phyloP scores from a whole-genome alignment of 192 early-diverging fungal species.

The Chytriomyces sp. region DNA sequence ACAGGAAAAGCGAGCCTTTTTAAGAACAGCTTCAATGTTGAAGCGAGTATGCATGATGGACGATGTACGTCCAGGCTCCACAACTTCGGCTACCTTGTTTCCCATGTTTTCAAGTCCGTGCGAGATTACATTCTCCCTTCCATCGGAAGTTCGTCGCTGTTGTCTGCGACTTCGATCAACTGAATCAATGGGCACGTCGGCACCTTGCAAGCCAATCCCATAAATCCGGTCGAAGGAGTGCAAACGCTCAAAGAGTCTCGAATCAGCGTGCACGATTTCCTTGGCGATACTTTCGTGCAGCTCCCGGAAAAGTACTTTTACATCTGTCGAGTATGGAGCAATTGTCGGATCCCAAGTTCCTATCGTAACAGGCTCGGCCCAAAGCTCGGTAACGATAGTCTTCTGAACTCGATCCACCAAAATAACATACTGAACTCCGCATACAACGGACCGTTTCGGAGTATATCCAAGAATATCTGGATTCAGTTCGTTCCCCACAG shows the following conservation, averaged over 20 bases:
- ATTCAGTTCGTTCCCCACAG: background rate
- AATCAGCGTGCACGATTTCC: constrained; percentile 29
- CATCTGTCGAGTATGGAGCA: background rate
- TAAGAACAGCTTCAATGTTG: constrained; percentile 20
- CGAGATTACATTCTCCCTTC: background rate
- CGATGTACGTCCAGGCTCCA: background rate
- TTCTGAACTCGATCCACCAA: constrained; percentile 32
- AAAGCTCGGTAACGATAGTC: constrained; percentile 48
- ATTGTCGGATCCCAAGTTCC: constrained; percentile 32
- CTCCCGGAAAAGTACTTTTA: constrained; percentile 38
- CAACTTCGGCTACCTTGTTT: constrained; percentile 2
- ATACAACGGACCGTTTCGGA: constrained; percentile 12
- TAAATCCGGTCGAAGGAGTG: constrained; percentile 48
- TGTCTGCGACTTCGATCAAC: background rate
- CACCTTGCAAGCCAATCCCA: constrained; percentile 14
- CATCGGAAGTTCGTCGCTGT: background rate
- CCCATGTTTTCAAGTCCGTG: background rate
- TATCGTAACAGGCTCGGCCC: constrained; percentile 47
- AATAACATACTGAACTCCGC: constrained; percentile 50
- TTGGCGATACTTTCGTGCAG: constrained; percentile 31
- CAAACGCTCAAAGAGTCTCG: constrained; percentile 31
- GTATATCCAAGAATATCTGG: background rate
- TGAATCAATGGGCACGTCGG: background rate
- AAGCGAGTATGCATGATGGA: constrained; percentile 27
- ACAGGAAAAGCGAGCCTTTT: constrained; percentile 1